phyloP scores from a whole-genome alignment of 2,329 filamentous ascomycete species.

The Cladophialophora immunda region DNA sequence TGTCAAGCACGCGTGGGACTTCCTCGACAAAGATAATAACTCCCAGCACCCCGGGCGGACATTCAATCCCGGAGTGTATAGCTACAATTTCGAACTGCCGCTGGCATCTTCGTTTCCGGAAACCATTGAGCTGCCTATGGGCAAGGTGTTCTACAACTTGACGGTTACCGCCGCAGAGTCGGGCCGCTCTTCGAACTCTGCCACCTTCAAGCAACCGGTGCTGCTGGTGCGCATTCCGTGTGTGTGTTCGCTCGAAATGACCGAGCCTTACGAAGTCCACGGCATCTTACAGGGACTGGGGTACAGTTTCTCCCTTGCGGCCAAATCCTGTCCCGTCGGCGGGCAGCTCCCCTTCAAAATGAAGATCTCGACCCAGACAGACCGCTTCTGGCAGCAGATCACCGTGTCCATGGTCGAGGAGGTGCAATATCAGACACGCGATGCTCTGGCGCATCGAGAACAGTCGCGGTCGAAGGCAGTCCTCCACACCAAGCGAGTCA shows the following conservation, averaged over 20 bases:
- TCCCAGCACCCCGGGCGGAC: no score
- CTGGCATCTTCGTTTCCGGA: conserved; percentile 17
- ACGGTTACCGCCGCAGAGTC: conserved; percentile 2
- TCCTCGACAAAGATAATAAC: neutral
- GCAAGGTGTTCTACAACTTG: conserved; percentile 18
- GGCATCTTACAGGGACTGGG: conserved; percentile 13
- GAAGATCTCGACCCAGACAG: conserved; percentile 10
- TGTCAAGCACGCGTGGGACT: conserved; percentile 20
- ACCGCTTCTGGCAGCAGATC: conserved; percentile 22
- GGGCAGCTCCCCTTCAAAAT: conserved; percentile 17
- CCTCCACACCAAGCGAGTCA: conserved; percentile 19
- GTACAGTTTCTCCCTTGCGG: conserved; percentile 14
- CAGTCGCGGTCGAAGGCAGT: conserved; percentile 20
- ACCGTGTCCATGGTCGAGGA: conserved; percentile 21
- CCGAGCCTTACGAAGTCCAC: conserved; percentile 17
- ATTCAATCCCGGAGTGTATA: conserved; percentile 15
- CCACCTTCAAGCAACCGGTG: conserved; percentile 9
- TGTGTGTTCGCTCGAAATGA: conserved; percentile 18
- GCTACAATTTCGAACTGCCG: conserved; percentile 13
- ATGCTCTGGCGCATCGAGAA: conserved; percentile 11
- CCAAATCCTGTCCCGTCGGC: conserved; percentile 20
- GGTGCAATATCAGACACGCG: conserved; percentile 17
- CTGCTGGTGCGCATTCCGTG: conserved; percentile 16
- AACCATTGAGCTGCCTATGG: conserved; percentile 17
- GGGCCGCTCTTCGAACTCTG: neutral